Evolutionary conservation across 2,329 filamentous ascomycete genomes (phyloP), one percentile per base, ranked within the genome.

Genomic region (Exophiala dermatitidis): DNA sequence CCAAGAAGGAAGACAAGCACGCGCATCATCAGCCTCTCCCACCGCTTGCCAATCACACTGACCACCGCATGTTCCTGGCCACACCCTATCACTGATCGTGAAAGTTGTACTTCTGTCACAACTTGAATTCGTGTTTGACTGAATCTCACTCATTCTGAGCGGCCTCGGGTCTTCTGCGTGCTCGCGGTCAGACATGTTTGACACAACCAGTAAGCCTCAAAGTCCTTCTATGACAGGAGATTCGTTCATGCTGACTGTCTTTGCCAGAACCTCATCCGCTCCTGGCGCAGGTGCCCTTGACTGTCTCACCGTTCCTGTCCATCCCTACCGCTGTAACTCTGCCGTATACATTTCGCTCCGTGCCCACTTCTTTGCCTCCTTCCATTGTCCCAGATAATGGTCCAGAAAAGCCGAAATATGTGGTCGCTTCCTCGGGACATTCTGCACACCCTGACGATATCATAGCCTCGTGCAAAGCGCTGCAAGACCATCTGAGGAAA

Each of bases 311-410:
- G 29, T 96, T 96, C 74, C 82, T 97, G 64, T 86, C 85, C 56
- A 84, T 98, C 32, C 93, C 93, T 7, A 85, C 88, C 31, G 86
- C 91, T 29, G 87, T 90, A 19, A 95, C 90, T 0, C 82, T 98
- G 5, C 91, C 93, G 28, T 97, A 97, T 75, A 95, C 89, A 63
- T 97, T 96, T 79, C 91, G 90, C 68, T 80, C 83, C 7, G 85
- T 97, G 66, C 88, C 91, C 0, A 91, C 89, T 0, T 86, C 89
- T 1, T 81, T 97, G 0, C 91, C 93, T 0, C 82, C 82, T 1
- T 86, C 87, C 1, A 77, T 82, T 33, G 79, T 82, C 5, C 73
- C 79, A 54, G 68, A 70, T 41, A 69, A 64, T 53, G 67, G 74
- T 60, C 63, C 68, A 12, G 67, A 72, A 65, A 85, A 81, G 61